Evolutionary conservation across 495 filamentous ascomycete genomes (phyloP).

Genomic region (Neurospora sublineolata): DNA sequence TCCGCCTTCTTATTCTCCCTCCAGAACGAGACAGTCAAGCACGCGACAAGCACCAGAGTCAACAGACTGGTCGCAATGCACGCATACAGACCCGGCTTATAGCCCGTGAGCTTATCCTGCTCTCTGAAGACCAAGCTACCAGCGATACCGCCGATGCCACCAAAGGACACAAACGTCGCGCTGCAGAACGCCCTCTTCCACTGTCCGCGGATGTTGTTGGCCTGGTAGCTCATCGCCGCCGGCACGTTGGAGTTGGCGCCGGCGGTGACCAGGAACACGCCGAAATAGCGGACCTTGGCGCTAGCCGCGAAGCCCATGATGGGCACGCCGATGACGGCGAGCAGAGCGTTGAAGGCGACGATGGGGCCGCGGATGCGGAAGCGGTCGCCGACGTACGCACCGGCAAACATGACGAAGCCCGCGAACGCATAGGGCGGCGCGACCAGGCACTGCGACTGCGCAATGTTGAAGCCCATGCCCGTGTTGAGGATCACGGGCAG

Average conservation of each 20-base stretch:
- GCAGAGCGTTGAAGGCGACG: conserved; percentile 41
- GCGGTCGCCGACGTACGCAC: conserved; percentile 44
- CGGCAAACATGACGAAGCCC: conserved; percentile 45
- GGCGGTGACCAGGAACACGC: conserved; percentile 51
- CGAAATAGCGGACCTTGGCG: conserved; percentile 46
- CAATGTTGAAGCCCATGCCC: conserved; percentile 48
- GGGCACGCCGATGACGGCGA: conserved; percentile 36
- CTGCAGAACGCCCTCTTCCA: conserved; percentile 54
- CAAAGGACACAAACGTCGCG: conserved; percentile 47
- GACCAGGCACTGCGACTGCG: conserved; percentile 47
- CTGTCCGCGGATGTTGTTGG: conserved; percentile 58
- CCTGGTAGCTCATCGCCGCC: conserved; percentile 48
- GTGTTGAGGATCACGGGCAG: conserved; percentile 49
- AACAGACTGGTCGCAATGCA: conserved; percentile 29
- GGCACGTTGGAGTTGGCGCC: conserved; percentile 53
- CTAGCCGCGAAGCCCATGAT: conserved; percentile 42
- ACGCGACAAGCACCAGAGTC: conserved; percentile 25
- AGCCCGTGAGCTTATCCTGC: conserved; percentile 23
- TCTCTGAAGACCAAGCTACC: conserved; percentile 44
- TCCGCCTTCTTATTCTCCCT: conserved; percentile 31
- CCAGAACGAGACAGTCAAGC: conserved; percentile 20
- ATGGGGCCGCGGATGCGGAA: conserved; percentile 46
- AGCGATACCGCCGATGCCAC: conserved; percentile 51
- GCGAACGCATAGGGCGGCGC: conserved; percentile 53
- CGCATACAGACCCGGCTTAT: conserved; percentile 34